phyloP scores from a whole-genome alignment of 1,139 yeast genomes.

The Suhomyces guaymorum region DNA sequence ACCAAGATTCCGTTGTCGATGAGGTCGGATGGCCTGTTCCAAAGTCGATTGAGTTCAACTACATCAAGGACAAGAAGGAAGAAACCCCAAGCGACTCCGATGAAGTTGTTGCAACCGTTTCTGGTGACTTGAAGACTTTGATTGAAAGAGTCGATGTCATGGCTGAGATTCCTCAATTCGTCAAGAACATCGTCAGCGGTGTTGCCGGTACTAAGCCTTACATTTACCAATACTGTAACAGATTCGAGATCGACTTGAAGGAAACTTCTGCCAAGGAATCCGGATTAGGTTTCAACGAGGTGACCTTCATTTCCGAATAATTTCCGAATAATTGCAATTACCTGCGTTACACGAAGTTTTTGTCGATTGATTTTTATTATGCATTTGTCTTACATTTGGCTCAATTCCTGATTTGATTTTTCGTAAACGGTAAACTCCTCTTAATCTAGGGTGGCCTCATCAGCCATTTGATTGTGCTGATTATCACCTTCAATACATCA shows the following conservation, averaged over 20 bases:
- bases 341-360: background rate
- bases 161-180: constrained; percentile 95
- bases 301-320: constrained; percentile 67
- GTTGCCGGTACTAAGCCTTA: constrained; percentile 95
- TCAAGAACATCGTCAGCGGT: constrained; percentile 88
- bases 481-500: no score
- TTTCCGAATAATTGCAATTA: no score
- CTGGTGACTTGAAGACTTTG: constrained; percentile 56
- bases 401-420: background rate
- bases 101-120: constrained; percentile 42
- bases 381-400: background rate
- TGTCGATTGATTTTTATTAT: constrained; percentile 1
- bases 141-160: constrained; percentile 95
- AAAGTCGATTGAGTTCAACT: constrained; percentile 57
- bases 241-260: constrained; percentile 36
- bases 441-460: no score
- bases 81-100: constrained; percentile 29
- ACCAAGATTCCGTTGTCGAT: constrained; percentile 59
- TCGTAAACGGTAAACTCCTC: no score
- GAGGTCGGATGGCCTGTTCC: constrained; percentile 96
- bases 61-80: constrained; percentile 47
- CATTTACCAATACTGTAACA: constrained; percentile 85
- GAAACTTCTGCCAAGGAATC: constrained; percentile 44
- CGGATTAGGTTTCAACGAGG: constrained; percentile 79
- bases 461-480: no score